Base-by-base conservation (phyloP, 2,329 filamentous ascomycete genomes). In the Coniochaeta sp. region DNA sequence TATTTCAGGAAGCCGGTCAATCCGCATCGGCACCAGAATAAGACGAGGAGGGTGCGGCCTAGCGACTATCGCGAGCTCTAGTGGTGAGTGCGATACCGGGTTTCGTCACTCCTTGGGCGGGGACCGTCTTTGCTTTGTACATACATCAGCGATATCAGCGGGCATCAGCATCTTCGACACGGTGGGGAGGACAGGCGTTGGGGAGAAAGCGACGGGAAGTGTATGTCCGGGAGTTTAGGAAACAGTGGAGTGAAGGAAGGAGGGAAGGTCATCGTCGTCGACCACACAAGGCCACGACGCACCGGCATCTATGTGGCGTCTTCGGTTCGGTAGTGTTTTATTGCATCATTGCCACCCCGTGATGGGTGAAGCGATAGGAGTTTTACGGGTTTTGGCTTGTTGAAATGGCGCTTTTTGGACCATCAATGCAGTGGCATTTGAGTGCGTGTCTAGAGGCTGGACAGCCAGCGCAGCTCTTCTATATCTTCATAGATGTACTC, bases 1-100 rank as follows among this genome's bases (percentile, higher is more conserved):
- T 99, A 99, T 76, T 96, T 98, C 73, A 85, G 95, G 61, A 93
- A 96, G 73, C 95, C 95, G 0, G 90, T 98, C 63, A 99, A 99
- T 71, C 93, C 93, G 2, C 90, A 96, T 71, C 86, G 95, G 58
- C 90, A 95, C 71, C 89, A 93, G 73, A 91, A 92, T 69, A 85
- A 89, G 68, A 88, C 91, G 68, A 85, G 89, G 65, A 82, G 91
- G 67, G 86, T 90, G 59, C 84, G 95, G 60, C 93, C 93, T 12
- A 95, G 91, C 71, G 95, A 99, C 76, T 98, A 95, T 73, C 84
- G 90, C 64, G 91, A 96, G 77, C 80, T 96, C 57, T 93, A 70
- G 54, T 52, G 47, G 47, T 52, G 43, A 52, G 47, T 17, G 47
- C 47, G 47, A 77, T 52, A n/a, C 19, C 2, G 60, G 34, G 40